Evolutionary conservation across 768 basidiomycete species (phyloP).

Genomic region (Lentinula guzmanii): DNA sequence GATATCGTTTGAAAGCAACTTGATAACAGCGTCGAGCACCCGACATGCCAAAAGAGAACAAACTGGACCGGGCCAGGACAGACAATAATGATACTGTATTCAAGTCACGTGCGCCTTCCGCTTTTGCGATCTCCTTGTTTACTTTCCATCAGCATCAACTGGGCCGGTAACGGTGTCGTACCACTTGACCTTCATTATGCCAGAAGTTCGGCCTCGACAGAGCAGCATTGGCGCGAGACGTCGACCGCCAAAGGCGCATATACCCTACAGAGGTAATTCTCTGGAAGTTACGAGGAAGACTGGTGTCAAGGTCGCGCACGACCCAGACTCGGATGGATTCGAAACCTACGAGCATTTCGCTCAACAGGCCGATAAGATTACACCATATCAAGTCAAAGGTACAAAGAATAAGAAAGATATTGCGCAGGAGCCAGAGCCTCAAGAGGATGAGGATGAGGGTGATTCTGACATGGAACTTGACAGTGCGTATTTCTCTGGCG

Average conservation of each 20-base stretch:
- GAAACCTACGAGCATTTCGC: conserved; percentile 76
- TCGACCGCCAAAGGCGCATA: conserved; percentile 58
- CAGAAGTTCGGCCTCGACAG: conserved; percentile 31
- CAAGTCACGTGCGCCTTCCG: not conserved
- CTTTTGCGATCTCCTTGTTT: not conserved
- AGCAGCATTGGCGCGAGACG: conserved; percentile 46
- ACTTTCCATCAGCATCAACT: not conserved
- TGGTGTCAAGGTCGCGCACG: conserved; percentile 60
- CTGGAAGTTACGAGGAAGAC: conserved; percentile 77
- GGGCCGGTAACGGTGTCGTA: not conserved
- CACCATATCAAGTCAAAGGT: conserved; percentile 50
- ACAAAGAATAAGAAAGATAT: conserved; percentile 43
- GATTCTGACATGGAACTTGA: conserved; percentile 79
- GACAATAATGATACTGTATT: not conserved
- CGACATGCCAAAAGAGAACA: not conserved
- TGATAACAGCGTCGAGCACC: not conserved
- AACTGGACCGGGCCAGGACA: not conserved
- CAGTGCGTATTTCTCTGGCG: conserved; percentile 37
- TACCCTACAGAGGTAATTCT: conserved; percentile 76
- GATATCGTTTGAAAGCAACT: not conserved
- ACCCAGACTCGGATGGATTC: conserved; percentile 75
- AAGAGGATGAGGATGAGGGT: conserved; percentile 59
- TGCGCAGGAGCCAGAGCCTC: conserved; percentile 27
- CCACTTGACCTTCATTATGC: not conserved
- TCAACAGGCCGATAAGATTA: conserved; percentile 60